phyloP scores from a whole-genome alignment of 176 grass and related monocot species.

The Hsuehochloa calcarea region DNA sequence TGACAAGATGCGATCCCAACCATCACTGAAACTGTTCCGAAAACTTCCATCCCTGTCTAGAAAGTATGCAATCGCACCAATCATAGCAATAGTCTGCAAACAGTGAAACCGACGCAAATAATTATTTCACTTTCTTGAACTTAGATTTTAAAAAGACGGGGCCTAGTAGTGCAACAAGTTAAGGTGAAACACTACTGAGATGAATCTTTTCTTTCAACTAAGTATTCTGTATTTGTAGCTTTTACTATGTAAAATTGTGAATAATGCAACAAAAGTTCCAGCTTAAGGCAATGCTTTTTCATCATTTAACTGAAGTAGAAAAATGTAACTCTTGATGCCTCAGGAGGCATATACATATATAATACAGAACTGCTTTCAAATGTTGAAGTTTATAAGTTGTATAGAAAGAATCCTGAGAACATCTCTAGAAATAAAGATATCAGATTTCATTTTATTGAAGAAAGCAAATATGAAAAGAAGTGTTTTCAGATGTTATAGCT shows the following conservation, averaged over 20 bases:
- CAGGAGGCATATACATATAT: not conserved
- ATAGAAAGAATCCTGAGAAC: not conserved
- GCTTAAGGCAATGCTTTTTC: too few relatives aligned
- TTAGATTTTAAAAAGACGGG: not conserved
- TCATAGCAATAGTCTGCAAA: conserved; percentile 73
- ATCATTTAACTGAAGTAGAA: not conserved
- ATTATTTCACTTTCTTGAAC: not conserved
- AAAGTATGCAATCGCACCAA: conserved; percentile 79
- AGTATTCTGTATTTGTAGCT: not conserved
- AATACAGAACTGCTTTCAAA: not conserved
- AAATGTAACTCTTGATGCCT: not conserved
- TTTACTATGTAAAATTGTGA: not conserved
- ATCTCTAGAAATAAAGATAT: conserved; percentile 1
- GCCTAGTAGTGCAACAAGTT: not conserved
- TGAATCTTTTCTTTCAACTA: not conserved
- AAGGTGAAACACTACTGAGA: conserved; percentile 15
- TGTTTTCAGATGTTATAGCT: conserved; percentile 28
- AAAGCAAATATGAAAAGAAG: not conserved
- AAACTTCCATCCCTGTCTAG: conserved; percentile 89
- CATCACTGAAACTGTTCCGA: conserved; percentile 85
- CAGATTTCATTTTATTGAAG: not conserved
- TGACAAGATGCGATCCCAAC: conserved; percentile 91
- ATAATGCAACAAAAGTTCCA: not conserved
- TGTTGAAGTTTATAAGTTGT: not conserved
- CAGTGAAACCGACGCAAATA: not conserved